phyloP scores from a whole-genome alignment of 768 basidiomycete species.

The Pulveroboletus ravenelii region DNA sequence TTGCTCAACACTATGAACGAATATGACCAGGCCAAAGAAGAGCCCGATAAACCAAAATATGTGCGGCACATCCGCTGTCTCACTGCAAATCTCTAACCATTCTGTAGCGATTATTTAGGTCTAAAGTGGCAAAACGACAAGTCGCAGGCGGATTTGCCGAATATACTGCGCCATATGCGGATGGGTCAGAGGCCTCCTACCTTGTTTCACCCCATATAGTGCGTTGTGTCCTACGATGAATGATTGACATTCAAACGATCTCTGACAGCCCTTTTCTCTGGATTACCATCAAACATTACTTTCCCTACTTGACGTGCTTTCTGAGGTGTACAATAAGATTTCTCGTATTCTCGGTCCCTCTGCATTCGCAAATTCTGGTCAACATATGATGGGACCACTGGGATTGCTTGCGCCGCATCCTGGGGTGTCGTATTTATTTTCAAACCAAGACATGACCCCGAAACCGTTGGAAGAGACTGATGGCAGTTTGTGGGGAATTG shows the following conservation, averaged over 20 bases:
- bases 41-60: constrained; percentile 59
- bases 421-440: constrained; percentile 76
- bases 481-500: constrained; percentile 71
- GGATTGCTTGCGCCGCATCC: constrained; percentile 75
- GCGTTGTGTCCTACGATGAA: constrained; percentile 24
- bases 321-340: constrained; percentile 87
- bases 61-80: constrained; percentile 32
- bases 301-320: constrained; percentile 83
- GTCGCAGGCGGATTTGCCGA: constrained; percentile 50
- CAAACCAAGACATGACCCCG: constrained; percentile 32
- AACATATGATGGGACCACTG: constrained; percentile 73
- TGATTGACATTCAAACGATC: constrained; percentile 3
- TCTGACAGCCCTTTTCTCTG: constrained; percentile 70
- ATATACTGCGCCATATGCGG: constrained; percentile 55
- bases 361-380: constrained; percentile 61
- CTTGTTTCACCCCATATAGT: constrained; percentile 74
- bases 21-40: constrained; percentile 66
- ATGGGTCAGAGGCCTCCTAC: constrained; percentile 61
- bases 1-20: constrained; percentile 68
- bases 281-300: constrained; percentile 89
- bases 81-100: constrained; percentile 7
- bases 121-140: constrained; percentile 53
- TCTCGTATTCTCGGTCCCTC: constrained; percentile 79
- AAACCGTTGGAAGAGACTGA: constrained; percentile 39
- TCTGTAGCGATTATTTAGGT: constrained; percentile 53